These are phyloP conservation scores for Coleophoma crateriformis DNA, from an alignment of 2,329 filamentous ascomycete genomes.

Conservation along the genomic window DNA sequence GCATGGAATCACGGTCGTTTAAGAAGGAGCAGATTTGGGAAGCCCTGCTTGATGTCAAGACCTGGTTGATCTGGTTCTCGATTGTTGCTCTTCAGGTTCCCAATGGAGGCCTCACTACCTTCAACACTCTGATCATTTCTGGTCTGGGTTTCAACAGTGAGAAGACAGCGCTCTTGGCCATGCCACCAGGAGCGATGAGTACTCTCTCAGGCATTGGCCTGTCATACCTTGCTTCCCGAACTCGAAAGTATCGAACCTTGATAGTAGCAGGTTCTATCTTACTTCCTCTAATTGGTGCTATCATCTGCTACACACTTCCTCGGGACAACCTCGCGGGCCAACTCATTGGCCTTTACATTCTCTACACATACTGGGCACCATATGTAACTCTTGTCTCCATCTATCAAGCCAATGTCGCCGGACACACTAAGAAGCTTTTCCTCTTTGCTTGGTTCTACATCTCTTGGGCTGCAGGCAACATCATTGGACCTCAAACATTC, in stretches of 20 bases:
- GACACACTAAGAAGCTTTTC: slow-evolving; percentile 40
- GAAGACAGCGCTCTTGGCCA: slow-evolving; percentile 36
- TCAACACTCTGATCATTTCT: slow-evolving; percentile 23
- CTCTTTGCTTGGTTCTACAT: slow-evolving; percentile 36
- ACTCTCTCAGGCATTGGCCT: slow-evolving; percentile 17
- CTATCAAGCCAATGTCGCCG: slow-evolving; percentile 31
- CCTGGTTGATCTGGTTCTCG: slow-evolving; percentile 20
- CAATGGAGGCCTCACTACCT: slow-evolving; percentile 52
- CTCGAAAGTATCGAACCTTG: slow-evolving; percentile 11
- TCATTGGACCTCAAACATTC: slow-evolving; percentile 5
- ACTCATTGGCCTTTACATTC: slow-evolving; percentile 26
- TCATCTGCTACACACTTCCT: slow-evolving; percentile 25
- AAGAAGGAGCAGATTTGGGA: slow-evolving; percentile 22
- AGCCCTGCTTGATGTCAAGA: slow-evolving; percentile 33
- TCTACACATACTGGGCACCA: slow-evolving; percentile 27
- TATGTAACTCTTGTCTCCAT: slow-evolving; percentile 15
- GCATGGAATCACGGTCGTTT: slow-evolving; percentile 6
- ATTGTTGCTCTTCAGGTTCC: slow-evolving; percentile 39
- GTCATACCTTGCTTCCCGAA: slow-evolving; percentile 1
- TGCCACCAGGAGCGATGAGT: slow-evolving; percentile 36
- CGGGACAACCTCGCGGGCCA: slow-evolving; percentile 24
- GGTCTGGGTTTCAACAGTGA: slow-evolving; percentile 36
- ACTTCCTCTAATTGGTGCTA: slow-evolving; percentile 25
- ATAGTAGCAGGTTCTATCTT: slow-evolving; percentile 24
- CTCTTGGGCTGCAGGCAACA: slow-evolving; percentile 17